A percentile compares a stretch with the other conserved stretches of the same genome.
Conservation (phyloP, 495 filamentous ascomycete species). For the Apodospora peruviana region DNA sequence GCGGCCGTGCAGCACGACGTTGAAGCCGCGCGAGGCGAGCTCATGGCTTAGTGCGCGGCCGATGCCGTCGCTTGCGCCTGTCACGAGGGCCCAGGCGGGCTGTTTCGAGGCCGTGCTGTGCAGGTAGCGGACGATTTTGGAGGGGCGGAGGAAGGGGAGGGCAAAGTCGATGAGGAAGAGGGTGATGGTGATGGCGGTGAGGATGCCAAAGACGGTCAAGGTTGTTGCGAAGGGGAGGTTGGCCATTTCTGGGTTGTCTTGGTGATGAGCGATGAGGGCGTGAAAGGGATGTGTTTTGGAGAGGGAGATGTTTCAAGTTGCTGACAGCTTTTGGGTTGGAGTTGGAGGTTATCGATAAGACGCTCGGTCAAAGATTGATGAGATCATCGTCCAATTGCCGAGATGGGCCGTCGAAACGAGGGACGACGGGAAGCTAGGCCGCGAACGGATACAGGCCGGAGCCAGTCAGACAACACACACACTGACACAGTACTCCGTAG, state of each 20-base stretch:
- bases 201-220: background rate
- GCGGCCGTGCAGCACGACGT: slow-evolving; percentile 53
- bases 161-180: background rate
- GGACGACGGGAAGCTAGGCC: too few relatives aligned
- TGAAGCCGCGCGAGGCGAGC: slow-evolving; percentile 50
- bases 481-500: too few relatives aligned
- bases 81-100: slow-evolving; percentile 53
- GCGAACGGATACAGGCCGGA: too few relatives aligned
- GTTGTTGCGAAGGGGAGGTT: background rate
- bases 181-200: background rate
- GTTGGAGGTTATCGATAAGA: too few relatives aligned
- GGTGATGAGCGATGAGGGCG: background rate
- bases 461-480: too few relatives aligned
- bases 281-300: too few relatives aligned
- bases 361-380: too few relatives aligned
- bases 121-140: slow-evolving; percentile 13
- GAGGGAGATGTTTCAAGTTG: too few relatives aligned
- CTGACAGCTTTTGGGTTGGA: too few relatives aligned
- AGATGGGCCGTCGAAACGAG: too few relatives aligned
- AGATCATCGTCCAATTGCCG: too few relatives aligned
- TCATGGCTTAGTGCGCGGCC: slow-evolving; percentile 46
- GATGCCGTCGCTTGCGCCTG: slow-evolving; percentile 56
- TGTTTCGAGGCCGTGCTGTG: slow-evolving; percentile 12
- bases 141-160: slow-evolving; percentile 2
- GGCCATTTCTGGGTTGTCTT: background rate